A percentile compares a stretch with the other conserved stretches of the same genome.
Conservation (phyloP, 1,284 basidiomycete genomes). For the Farysia itapuensis region DNA sequence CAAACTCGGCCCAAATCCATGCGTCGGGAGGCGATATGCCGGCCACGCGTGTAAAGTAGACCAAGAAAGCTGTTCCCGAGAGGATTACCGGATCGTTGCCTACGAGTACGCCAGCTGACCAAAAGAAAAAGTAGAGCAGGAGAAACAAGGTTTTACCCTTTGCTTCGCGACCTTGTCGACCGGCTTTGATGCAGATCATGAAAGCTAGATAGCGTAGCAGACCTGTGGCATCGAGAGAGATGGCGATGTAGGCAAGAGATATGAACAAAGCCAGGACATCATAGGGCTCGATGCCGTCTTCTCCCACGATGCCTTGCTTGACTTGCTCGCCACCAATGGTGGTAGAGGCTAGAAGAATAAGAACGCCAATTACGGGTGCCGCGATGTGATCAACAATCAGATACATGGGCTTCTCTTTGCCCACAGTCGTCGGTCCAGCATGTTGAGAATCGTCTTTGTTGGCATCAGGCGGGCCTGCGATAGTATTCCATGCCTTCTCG, state of each 20-base stretch:
- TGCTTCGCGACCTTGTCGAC: slow-evolving; percentile 28
- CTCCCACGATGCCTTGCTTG: slow-evolving; percentile 70
- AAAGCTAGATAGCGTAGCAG: slow-evolving; percentile 77
- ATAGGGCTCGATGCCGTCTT: slow-evolving; percentile 80
- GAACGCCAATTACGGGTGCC: slow-evolving; percentile 73
- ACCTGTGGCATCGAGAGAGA: slow-evolving; percentile 87
- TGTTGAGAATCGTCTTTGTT: slow-evolving; percentile 8
- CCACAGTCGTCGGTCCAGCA: slow-evolving; percentile 11
- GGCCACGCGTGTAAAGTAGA: slow-evolving; percentile 78
- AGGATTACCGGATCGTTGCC: slow-evolving; percentile 70
- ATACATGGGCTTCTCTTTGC: slow-evolving; percentile 12
- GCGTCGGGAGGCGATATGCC: slow-evolving; percentile 67
- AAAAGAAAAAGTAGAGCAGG: slow-evolving; percentile 78
- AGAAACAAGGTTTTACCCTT: slow-evolving; percentile 69
- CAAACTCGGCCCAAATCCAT: slow-evolving; percentile 73
- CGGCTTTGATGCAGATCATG: slow-evolving; percentile 38
- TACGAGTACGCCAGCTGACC: slow-evolving; percentile 74
- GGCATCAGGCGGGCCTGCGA: slow-evolving; percentile 13
- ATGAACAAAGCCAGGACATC: slow-evolving; percentile 92
- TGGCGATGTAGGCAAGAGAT: slow-evolving; percentile 88
- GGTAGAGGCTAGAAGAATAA: slow-evolving; percentile 74
- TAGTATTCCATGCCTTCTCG: slow-evolving; percentile 9
- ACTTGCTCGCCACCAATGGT: slow-evolving; percentile 71
- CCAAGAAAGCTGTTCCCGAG: slow-evolving; percentile 77
- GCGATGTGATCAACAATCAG: slow-evolving; percentile 44